Evolutionary conservation across 2,329 filamentous ascomycete genomes (phyloP).

Genomic region (Penicillium nordicum): DNA sequence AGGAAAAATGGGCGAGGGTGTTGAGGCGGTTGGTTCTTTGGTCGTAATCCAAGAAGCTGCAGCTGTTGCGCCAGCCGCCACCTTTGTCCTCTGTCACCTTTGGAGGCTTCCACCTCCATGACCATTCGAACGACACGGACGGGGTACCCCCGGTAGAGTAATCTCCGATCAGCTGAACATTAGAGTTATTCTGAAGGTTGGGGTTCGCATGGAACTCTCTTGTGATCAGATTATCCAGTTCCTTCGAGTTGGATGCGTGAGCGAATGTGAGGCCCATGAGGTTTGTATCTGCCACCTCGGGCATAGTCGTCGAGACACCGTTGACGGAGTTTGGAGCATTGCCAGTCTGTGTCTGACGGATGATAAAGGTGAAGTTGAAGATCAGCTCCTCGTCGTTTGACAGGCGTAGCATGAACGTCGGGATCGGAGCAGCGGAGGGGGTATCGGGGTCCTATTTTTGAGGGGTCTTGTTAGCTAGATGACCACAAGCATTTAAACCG

Average conservation of each 20-base stretch:
- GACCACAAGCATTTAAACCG: slow-evolving; percentile 2
- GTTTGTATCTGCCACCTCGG: slow-evolving; percentile 62
- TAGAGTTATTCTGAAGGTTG: slow-evolving; percentile 94
- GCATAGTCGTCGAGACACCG: slow-evolving; percentile 50
- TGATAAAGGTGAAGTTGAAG: slow-evolving; percentile 88
- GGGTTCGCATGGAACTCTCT: slow-evolving; percentile 95
- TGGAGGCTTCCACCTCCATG: slow-evolving; percentile 94
- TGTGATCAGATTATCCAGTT: slow-evolving; percentile 90
- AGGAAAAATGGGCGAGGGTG: slow-evolving; percentile 87
- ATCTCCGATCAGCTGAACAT: slow-evolving; percentile 92
- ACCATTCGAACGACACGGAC: slow-evolving; percentile 88
- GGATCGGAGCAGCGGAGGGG: slow-evolving; percentile 44
- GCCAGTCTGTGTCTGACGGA: slow-evolving; percentile 55
- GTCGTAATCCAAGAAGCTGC: slow-evolving; percentile 97
- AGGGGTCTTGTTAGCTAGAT: slow-evolving; percentile 4
- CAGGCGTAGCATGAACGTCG: slow-evolving; percentile 80
- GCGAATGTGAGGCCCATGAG: slow-evolving; percentile 91
- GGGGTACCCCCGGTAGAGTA: slow-evolving; percentile 78
- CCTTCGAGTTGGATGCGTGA: slow-evolving; percentile 77
- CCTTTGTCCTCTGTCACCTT: slow-evolving; percentile 75
- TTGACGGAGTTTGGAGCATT: slow-evolving; percentile 51
- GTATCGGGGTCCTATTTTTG: slow-evolving; percentile 69
- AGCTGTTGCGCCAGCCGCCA: slow-evolving; percentile 92
- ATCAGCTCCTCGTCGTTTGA: slow-evolving; percentile 86
- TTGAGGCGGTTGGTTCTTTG: slow-evolving; percentile 84